These are phyloP conservation scores for Irineochytrium annulatum DNA, from an alignment of 192 early-diverging fungal genomes.

Conservation along the genomic window DNA sequence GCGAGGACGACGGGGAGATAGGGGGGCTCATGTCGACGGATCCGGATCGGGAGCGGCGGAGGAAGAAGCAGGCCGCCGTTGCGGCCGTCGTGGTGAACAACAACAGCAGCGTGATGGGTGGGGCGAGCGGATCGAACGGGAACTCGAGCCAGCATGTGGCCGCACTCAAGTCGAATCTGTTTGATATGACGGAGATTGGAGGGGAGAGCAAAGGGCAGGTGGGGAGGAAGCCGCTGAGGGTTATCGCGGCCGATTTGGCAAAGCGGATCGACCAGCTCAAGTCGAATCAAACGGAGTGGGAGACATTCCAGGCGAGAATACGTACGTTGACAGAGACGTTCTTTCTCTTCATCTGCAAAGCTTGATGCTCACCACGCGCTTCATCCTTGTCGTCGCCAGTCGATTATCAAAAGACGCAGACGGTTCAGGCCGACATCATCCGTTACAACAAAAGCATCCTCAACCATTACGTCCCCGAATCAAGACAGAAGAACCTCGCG, in stretches of 20 bases:
- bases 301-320: conserved; percentile 45
- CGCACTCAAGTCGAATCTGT: background rate
- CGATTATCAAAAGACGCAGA: conserved; percentile 19
- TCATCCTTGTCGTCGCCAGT: conserved; percentile 7
- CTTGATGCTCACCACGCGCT: background rate
- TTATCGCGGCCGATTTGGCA: conserved; percentile 44
- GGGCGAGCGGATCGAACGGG: conserved; percentile 2
- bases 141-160: background rate
- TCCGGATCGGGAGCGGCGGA: background rate
- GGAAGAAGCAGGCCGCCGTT: background rate
- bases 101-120: conserved; percentile 7
- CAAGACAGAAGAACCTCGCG: conserved; percentile 8
- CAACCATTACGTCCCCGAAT: conserved; percentile 12
- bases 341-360: background rate
- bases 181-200: background rate
- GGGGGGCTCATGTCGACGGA: background rate
- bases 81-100: conserved; percentile 5
- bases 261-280: conserved; percentile 47
- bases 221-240: conserved; percentile 48
- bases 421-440: conserved; percentile 24
- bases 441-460: conserved; percentile 23
- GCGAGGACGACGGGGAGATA: background rate
- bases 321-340: conserved; percentile 19
- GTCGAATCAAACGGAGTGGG: conserved; percentile 51
- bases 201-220: conserved; percentile 15